phyloP scores from a whole-genome alignment of 352 stramenopile genomes.

The Thalassiosira hispida region DNA sequence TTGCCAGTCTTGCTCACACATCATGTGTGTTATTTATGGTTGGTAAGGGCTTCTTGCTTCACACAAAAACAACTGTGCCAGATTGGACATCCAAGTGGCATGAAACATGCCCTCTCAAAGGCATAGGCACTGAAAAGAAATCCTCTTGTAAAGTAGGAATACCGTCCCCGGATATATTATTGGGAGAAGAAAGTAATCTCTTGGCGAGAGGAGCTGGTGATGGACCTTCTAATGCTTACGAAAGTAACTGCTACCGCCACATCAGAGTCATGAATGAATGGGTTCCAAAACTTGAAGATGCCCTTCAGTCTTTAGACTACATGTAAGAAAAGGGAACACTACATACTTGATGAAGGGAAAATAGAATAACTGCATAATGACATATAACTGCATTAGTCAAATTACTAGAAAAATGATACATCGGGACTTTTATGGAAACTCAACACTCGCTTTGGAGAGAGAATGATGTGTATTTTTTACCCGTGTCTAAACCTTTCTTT shows the following conservation, averaged over 20 bases:
- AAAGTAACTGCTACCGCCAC: slow-evolving; percentile 42
- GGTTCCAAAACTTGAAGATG: slow-evolving; percentile 33
- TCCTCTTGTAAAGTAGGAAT: slow-evolving; percentile 40
- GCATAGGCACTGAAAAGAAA: slow-evolving; percentile 2
- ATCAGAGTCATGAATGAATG: slow-evolving; percentile 19
- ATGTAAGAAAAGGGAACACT: no score
- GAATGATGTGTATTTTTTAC: no score
- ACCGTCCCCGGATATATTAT: slow-evolving; percentile 21
- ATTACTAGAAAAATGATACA: no score
- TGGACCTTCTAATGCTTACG: slow-evolving; percentile 5
- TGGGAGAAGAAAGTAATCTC: background rate
- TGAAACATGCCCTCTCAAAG: slow-evolving; percentile 13
- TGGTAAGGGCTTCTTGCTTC: slow-evolving; percentile 32
- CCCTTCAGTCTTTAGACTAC: background rate
- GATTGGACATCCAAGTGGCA: slow-evolving; percentile 33
- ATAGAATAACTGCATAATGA: no score
- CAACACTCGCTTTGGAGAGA: no score
- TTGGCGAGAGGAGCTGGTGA: slow-evolving; percentile 1
- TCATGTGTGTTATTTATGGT: background rate
- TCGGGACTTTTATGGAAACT: no score
- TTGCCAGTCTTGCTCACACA: background rate
- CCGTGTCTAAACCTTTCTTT: no score
- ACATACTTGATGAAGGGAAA: no score
- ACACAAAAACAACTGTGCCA: slow-evolving; percentile 36
- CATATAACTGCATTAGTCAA: no score